Base-by-base conservation (phyloP, 345 rosid species). In the Citrus medica region DNA sequence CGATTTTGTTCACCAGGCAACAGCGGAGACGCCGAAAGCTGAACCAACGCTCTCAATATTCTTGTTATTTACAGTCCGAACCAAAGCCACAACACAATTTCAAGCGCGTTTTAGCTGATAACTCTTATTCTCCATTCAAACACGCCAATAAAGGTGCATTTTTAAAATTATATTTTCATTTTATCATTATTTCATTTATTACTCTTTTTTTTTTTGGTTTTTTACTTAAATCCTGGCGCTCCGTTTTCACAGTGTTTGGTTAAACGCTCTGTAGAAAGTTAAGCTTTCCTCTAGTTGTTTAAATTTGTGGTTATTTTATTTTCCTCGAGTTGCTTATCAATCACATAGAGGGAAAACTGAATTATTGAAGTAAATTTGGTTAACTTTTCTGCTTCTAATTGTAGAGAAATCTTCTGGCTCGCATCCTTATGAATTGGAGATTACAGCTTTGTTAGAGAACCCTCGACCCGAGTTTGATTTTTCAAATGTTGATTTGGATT, bases 91-190 rank as follows among this genome's bases (percentile, higher is more conserved):
- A 95, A 84, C 71, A 80, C 61, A 40, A 79, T 25, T 95, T 93
- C 87, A 92, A 91, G 86, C 91, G 94, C 27, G 87, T 92, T 78
- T 84, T 92, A 71, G 93, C 98, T 0, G 98, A 95, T 77, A 95
- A 95, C 80, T 91, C 95, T n/a, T 93, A 85, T 69, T 88, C 93
- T 82, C 87, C 80, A 19, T 95, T 92, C 87, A 93, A 88, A 82
- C 98, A 92, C 83, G 83, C 89, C 70, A 88, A 87, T 30, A 63
- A 71, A 14, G 87, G 90, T 86, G 66, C 64, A 16, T 17, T 71
- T 38, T 55, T 7, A 33, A 32, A 46, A 30, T 10, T 24, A 35
- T 27, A 46, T 51, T 19, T 21, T 56, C 21, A 14, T 63, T 19
- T 60, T 35, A 24, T 62, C 22, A 53, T 53, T 16, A 4, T 38